A percentile compares a stretch with the other conserved stretches of the same genome.
These are phyloP conservation scores for Chlamydomonas asymmetrica DNA, from an alignment of 139 green algal genomes.

Conservation along the genomic window DNA sequence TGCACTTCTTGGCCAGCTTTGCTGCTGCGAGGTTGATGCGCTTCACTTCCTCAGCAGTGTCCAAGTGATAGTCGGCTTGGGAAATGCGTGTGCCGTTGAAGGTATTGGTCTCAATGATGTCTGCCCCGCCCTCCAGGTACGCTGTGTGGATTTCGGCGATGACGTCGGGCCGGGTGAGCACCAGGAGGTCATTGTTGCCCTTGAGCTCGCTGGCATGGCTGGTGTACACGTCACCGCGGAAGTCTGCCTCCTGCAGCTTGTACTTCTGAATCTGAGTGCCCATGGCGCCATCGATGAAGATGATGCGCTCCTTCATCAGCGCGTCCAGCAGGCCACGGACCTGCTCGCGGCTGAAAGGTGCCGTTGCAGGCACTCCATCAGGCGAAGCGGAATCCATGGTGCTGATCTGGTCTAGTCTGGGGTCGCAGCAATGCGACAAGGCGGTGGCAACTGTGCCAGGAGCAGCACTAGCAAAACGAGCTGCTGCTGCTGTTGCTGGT, in stretches of 20 bases:
- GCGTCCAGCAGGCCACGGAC: too few species aligned
- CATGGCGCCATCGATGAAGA: conserved; percentile 97
- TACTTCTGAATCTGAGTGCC: conserved; percentile 88
- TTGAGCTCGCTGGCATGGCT: conserved; percentile 91
- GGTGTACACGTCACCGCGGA: conserved; percentile 70
- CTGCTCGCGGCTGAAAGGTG: too few species aligned
- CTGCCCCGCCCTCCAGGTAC: conserved; percentile 89
- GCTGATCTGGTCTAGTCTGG: too few species aligned
- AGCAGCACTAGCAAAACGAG: too few species aligned
- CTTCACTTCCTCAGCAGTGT: conserved; percentile 87
- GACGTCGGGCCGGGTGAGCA: conserved; percentile 93
- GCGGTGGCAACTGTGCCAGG: too few species aligned
- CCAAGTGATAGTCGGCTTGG: conserved; percentile 93
- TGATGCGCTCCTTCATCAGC: conserved; percentile 88
- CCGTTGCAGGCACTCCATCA: too few species aligned
- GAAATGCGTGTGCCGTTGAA: conserved; percentile 95
- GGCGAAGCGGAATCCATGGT: too few species aligned
- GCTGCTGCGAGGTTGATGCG: conserved; percentile 91
- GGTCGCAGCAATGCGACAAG: too few species aligned
- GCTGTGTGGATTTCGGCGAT: conserved; percentile 91
- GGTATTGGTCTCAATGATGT: conserved; percentile 99
- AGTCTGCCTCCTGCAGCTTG: conserved; percentile 93
- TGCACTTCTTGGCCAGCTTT: conserved; percentile 81
- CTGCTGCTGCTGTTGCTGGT: too few species aligned
- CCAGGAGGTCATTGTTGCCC: conserved; percentile 98